Conservation (phyloP, 2,329 filamentous ascomycete genomes). For the Blastomyces gilchristii region DNA sequence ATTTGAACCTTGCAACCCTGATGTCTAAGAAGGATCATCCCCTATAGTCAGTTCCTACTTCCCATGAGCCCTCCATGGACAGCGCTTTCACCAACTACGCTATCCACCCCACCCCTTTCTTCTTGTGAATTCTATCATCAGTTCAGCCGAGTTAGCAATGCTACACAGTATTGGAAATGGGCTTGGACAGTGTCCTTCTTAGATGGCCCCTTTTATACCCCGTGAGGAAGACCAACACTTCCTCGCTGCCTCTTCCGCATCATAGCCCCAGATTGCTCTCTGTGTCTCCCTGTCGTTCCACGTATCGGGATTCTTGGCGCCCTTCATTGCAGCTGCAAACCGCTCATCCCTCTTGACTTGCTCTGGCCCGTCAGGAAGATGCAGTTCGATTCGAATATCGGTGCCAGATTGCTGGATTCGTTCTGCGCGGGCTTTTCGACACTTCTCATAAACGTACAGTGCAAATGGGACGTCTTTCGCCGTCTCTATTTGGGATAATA, state of each 20-base stretch:
- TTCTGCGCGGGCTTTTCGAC: conserved; percentile 48
- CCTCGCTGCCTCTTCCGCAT: conserved; percentile 25
- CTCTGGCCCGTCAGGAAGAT: conserved; percentile 48
- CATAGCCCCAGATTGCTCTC: conserved; percentile 34
- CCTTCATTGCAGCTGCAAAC: conserved; percentile 44
- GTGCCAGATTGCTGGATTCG: conserved; percentile 48
- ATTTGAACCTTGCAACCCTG: too few relatives aligned
- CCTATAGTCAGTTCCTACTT: too few relatives aligned
- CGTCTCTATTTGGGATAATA: conserved; percentile 38
- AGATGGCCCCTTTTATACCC: background rate
- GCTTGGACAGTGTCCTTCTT: background rate
- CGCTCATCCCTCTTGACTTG: conserved; percentile 49
- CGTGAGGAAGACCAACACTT: background rate
- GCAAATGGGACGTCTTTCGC: conserved; percentile 43
- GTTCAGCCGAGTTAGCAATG: background rate
- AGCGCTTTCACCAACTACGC: too few relatives aligned
- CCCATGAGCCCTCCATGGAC: too few relatives aligned
- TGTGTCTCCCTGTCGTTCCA: conserved; percentile 59
- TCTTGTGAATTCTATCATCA: background rate
- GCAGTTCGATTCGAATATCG: conserved; percentile 44
- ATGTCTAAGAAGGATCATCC: too few relatives aligned
- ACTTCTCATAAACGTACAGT: conserved; percentile 46
- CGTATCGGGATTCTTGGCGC: conserved; percentile 47
- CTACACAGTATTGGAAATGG: too few relatives aligned
- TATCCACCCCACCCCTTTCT: too few relatives aligned